Percentiles rank a stretch among this genome's conserved stretches.
Evolutionary conservation across 148 eudicot species (phyloP).

Genomic region (Polygonum aviculare): DNA sequence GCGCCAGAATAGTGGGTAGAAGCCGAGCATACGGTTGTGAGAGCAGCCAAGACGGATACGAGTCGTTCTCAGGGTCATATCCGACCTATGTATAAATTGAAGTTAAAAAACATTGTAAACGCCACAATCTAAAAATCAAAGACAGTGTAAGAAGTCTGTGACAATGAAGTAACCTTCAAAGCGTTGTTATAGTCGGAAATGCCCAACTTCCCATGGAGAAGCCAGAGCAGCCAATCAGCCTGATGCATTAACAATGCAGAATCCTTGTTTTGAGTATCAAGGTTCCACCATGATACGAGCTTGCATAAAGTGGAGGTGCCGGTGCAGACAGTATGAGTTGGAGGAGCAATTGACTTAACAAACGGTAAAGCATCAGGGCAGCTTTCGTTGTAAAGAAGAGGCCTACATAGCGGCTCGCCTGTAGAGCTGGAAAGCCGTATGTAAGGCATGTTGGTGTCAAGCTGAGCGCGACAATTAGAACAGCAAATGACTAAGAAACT

Average conservation of each 20-base stretch:
- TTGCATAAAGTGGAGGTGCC: constrained; percentile 90
- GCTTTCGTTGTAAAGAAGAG: constrained; percentile 79
- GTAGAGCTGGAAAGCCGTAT: constrained; percentile 47
- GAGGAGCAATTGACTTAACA: constrained; percentile 81
- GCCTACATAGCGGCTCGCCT: constrained; percentile 71
- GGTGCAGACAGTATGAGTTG: constrained; percentile 89
- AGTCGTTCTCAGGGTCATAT: constrained; percentile 79
- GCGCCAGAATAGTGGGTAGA: constrained; percentile 69
- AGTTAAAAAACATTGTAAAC: not conserved
- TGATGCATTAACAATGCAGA: constrained; percentile 81
- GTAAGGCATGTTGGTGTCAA: not conserved
- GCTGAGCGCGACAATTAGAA: not conserved
- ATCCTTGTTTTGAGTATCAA: constrained; percentile 31
- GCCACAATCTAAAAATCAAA: not conserved
- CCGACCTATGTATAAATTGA: constrained; percentile 49
- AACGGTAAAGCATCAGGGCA: constrained; percentile 76
- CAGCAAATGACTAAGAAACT: not conserved
- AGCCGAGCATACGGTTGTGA: constrained; percentile 67
- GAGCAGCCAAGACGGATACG: constrained; percentile 79
- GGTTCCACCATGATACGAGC: constrained; percentile 95
- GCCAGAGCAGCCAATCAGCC: constrained; percentile 95
- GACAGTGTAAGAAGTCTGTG: not conserved
- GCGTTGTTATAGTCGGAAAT: constrained; percentile 95
- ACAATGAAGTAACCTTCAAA: constrained; percentile 46
- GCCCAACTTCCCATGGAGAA: constrained; percentile 94